Conservation (phyloP, 116 monocot species). For the Thalassia testudinum region DNA sequence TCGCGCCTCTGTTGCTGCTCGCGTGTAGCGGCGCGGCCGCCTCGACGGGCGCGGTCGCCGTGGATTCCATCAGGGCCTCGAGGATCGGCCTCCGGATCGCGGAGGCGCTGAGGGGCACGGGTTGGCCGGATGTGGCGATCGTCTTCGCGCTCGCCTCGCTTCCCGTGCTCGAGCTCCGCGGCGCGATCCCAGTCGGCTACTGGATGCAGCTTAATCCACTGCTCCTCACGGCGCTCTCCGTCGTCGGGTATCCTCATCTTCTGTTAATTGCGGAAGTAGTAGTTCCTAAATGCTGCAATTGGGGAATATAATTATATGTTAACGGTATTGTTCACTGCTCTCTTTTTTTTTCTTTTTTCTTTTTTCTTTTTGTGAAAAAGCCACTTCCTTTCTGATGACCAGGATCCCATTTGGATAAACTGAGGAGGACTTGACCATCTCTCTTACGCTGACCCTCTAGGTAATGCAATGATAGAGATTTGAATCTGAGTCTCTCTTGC, state of each 20-base stretch:
- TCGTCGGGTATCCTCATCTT: constrained; percentile 46
- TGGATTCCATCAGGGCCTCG: constrained; percentile 66
- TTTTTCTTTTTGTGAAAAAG: no score
- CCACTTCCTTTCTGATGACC: no score
- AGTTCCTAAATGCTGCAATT: no score
- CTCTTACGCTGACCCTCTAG: no score
- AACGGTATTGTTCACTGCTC: no score
- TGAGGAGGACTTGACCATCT: no score
- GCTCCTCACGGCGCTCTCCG: constrained; percentile 43
- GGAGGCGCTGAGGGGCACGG: constrained; percentile 35
- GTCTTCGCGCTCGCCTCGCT: constrained; percentile 74
- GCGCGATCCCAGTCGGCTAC: constrained; percentile 92
- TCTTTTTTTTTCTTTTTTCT: no score
- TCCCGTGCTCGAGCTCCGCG: constrained; percentile 89
- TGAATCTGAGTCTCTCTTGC: no score
- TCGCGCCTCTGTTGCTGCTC: constrained; percentile 1
- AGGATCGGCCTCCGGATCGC: constrained; percentile 72
- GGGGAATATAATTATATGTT: no score
- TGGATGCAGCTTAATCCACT: constrained; percentile 84
- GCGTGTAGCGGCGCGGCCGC: constrained; percentile 17
- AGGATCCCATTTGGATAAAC: no score
- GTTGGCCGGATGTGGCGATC: constrained; percentile 79
- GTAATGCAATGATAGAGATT: no score
- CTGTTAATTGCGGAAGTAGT: neutral
- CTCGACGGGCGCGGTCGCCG: constrained; percentile 20